Evolutionary conservation across 108 stramenopile genomes (phyloP).

Genomic region (Schizochytrium sp.): DNA sequence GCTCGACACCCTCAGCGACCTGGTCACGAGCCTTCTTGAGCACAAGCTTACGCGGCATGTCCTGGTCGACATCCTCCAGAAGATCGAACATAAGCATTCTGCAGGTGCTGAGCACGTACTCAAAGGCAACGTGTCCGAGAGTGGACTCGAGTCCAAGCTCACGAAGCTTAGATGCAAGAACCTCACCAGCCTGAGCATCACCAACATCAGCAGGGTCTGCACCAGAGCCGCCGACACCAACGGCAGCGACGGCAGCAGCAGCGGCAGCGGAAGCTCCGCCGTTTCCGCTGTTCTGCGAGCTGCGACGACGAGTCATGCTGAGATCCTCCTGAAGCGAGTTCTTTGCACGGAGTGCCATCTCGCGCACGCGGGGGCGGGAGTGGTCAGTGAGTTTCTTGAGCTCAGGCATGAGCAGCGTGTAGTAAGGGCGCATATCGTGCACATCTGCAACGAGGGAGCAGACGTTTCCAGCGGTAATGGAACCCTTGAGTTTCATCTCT

Average conservation of each 20-base stretch:
- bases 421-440: slow-evolving; percentile 94
- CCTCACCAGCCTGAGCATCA: slow-evolving; percentile 16
- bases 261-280: slow-evolving; percentile 3
- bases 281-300: not conserved
- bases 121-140: not conserved
- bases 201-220: not conserved
- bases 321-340: slow-evolving; percentile 91
- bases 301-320: slow-evolving; percentile 66
- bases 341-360: slow-evolving; percentile 89
- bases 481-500: slow-evolving; percentile 92
- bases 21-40: not conserved
- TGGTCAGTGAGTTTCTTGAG: slow-evolving; percentile 91
- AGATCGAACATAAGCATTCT: slow-evolving; percentile 41
- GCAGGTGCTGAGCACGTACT: slow-evolving; percentile 35
- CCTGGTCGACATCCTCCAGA: slow-evolving; percentile 44
- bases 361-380: slow-evolving; percentile 94
- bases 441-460: slow-evolving; percentile 97
- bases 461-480: slow-evolving; percentile 98
- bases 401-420: slow-evolving; percentile 91
- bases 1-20: not conserved
- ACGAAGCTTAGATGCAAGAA: not conserved
- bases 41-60: slow-evolving; percentile 26
- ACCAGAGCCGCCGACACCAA: slow-evolving; percentile 14
- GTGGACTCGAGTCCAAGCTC: not conserved
- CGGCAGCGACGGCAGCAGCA: not conserved